Evolutionary conservation across 768 basidiomycete species (phyloP), one percentile per base, ranked within the genome.

Genomic region (Galerina sulciceps): DNA sequence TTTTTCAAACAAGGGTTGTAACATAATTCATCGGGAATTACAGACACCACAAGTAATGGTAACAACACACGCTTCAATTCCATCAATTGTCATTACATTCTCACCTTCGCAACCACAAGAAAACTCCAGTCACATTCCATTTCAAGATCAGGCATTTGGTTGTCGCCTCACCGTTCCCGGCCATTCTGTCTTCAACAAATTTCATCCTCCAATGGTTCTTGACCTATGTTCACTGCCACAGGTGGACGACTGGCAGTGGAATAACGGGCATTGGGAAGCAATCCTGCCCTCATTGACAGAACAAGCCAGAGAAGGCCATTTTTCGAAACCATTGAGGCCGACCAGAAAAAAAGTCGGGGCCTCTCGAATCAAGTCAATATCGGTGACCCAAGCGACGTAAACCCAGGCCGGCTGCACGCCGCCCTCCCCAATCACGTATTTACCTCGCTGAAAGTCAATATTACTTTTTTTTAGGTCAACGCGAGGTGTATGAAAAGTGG

Each of bases 111-210:
- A 77, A 35, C 63, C 74, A 6, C 76, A 67, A 38, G 78, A 79
- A 57, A 70, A 67, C 4, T 75, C 80, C 1, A 80, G 74, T 60
- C 80, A 76, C 58, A 76, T 84, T 17, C 85, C 86, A 10, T 75
- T 75, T 61, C 86, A 88, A 69, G 80, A 87, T 65, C 72, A 78
- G 13, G 81, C 77, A 4, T 86, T 85, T 65, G 81, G 83, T 36
- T 71, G 73, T 47, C 74, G 73, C 31, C 78, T 86, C 20, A 78
- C 80, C 1, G 80, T 87, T 14, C 85, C 85, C 5, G 71, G 69
- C 38, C 74, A 83, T 61, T 74, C 77, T 2, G 73, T 72, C 22
- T 76, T 80, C 59, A 86, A 86, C 67, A 53, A 59, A 43, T 65
- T 69, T n/a, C 79, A 78, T 63, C 83, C 84, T 44, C 84, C 81